Conservation (phyloP, 331 rosid genomes). For the Quercus lobata region DNA sequence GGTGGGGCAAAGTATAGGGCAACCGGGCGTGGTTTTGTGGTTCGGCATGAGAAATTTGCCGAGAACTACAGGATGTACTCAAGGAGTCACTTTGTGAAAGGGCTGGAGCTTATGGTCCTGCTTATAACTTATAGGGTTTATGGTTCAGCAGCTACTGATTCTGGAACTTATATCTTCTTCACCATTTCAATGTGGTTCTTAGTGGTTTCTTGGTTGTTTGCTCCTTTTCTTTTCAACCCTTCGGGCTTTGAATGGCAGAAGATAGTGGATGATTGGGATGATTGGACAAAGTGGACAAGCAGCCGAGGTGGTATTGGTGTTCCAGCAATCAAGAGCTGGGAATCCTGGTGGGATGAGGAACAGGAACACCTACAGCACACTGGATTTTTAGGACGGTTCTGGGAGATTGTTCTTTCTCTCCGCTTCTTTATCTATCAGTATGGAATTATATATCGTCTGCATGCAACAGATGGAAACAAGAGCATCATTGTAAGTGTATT, state of each 20-base stretch:
- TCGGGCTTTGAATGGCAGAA: constrained; percentile 99
- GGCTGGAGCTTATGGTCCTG: constrained; percentile 72
- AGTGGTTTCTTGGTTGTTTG: constrained; percentile 75
- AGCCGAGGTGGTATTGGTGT: constrained; percentile 94
- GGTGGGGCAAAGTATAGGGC: constrained; percentile 98
- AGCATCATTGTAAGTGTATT: constrained; percentile 64
- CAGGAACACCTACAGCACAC: constrained; percentile 87
- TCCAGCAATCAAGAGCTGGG: constrained; percentile 93
- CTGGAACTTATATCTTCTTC: constrained; percentile 41
- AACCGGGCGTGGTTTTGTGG: constrained; percentile 99
- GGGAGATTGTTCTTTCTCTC: constrained; percentile 67
- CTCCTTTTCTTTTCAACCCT: constrained; percentile 94
- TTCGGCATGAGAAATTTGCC: constrained; percentile 85
- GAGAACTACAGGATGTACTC: constrained; percentile 95
- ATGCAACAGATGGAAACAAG: constrained; percentile 57
- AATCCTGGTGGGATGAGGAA: constrained; percentile 99
- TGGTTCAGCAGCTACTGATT: constrained; percentile 54
- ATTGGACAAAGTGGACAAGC: constrained; percentile 91
- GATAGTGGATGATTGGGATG: constrained; percentile 95
- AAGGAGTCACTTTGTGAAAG: constrained; percentile 90
- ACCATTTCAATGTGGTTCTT: constrained; percentile 91
- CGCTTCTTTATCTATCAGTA: constrained; percentile 93
- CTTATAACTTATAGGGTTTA: constrained; percentile 67
- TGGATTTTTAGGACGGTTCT: constrained; percentile 58
- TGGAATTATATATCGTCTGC: constrained; percentile 87